Base-by-base conservation (phyloP, 2,329 filamentous ascomycete species). In the Shiraia sp. region DNA sequence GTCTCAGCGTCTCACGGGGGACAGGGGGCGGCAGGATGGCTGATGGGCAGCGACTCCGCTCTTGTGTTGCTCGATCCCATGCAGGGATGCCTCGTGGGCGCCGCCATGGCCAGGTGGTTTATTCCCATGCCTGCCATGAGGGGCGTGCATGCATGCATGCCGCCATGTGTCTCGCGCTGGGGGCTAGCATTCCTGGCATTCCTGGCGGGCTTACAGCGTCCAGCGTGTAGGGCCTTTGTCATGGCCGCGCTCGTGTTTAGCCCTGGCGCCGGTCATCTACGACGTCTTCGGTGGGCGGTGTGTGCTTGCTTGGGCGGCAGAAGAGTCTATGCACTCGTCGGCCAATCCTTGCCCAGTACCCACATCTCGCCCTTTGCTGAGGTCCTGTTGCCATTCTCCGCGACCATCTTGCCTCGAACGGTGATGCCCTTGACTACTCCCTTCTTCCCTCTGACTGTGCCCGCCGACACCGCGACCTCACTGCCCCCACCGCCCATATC, bases 11-110 rank as follows among this genome's bases (percentile, higher is more conserved):
- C n/a, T n/a, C n/a, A n/a, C n/a, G 27, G 12, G 22, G 34, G 35
- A 40, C 42, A 45, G 45, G 32, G 46, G 42, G 39, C 49, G 32
- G 42, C 47, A 45, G 45, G 28, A 32, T 40, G 19, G 19, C 19
- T 5, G 19, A 4, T 5, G 4, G 19, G 19, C 19, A 22, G 19
- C 19, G 8, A n/a, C 37, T 44, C 40, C 33, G 44, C 40, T 27
- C 32, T n/a, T n/a, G n/a, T n/a, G 32, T 37, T 32, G 48, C 48
- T 35, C 48, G 51, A 49, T 26, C 32, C 32, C 32, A 28, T 48
- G 47, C 62, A 65, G 61, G 62, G 62, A 63, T 63, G 55, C 61
- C 59, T 57, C 56, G 60, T 64, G 61, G 61, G 55, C 58, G 60
- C 53, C 56, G 55, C 45, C 51, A 49, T 50, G 39, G 54, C 57